Conservation (phyloP, 768 basidiomycete genomes). For the Panaeolus papilionaceus region DNA sequence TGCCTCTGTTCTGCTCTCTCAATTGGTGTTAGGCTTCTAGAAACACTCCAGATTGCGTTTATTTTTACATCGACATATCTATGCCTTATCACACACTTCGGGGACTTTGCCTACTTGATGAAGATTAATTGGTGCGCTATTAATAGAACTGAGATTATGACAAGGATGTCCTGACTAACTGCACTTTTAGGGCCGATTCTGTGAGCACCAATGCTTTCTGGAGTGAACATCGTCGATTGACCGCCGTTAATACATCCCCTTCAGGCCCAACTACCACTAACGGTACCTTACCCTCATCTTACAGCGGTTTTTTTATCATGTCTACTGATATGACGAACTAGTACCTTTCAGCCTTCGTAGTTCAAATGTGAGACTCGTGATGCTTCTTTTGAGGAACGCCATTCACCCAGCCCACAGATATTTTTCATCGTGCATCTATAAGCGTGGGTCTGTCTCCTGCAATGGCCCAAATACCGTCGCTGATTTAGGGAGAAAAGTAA, state of each 20-base stretch:
- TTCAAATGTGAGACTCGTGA: neutral
- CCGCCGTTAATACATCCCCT: too few relatives aligned
- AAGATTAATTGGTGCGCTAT: neutral
- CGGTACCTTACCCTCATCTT: too few relatives aligned
- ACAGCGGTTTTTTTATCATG: too few relatives aligned
- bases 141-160: too few relatives aligned
- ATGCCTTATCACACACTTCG: neutral
- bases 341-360: neutral
- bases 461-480: too few relatives aligned
- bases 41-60: neutral
- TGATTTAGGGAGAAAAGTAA: neutral
- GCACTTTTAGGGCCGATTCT: too few relatives aligned
- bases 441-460: neutral
- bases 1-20: too few relatives aligned
- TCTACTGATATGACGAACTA: neutral
- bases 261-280: too few relatives aligned
- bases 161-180: too few relatives aligned
- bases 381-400: too few relatives aligned
- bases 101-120: neutral
- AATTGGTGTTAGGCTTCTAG: neutral
- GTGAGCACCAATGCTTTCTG: too few relatives aligned
- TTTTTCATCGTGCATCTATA: neutral
- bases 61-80: slow-evolving; percentile 2
- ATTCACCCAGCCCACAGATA: neutral
- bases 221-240: too few relatives aligned